A percentile compares a stretch with the other conserved stretches of the same genome.
These are phyloP conservation scores for Rutidosis leptorrhynchoides DNA, from an alignment of 129 eudicot species.

Conservation along the genomic window DNA sequence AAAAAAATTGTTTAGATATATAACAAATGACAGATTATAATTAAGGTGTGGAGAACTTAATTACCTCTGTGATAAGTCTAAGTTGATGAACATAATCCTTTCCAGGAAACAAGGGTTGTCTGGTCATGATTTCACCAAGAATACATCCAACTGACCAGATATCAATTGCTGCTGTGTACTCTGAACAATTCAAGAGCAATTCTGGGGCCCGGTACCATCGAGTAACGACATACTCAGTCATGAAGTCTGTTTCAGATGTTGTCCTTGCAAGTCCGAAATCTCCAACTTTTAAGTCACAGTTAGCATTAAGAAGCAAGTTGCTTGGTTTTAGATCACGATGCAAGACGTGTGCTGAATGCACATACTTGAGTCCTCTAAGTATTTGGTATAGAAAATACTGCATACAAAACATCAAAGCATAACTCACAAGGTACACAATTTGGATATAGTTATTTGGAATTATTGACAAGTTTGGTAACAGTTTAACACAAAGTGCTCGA, in stretches of 20 bases:
- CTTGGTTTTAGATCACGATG: constrained; percentile 94
- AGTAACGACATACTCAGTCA: constrained; percentile 87
- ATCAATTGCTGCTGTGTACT: constrained; percentile 88
- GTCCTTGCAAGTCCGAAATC: constrained; percentile 96
- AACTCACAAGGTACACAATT: background rate
- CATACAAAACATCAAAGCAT: constrained; percentile 22
- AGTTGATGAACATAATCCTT: constrained; percentile 86
- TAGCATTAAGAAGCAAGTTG: constrained; percentile 79
- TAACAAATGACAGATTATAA: too few relatives aligned
- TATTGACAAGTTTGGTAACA: background rate
- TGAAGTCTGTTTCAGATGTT: constrained; percentile 89
- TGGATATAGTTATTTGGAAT: background rate
- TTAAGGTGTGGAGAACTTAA: too few relatives aligned
- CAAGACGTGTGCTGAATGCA: constrained; percentile 85
- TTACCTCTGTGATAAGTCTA: constrained; percentile 87
- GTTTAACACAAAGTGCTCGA: background rate
- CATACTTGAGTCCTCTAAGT: constrained; percentile 79
- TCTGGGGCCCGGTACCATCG: constrained; percentile 97
- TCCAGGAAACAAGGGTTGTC: constrained; percentile 83
- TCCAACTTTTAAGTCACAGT: constrained; percentile 78
- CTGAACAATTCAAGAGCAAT: constrained; percentile 81
- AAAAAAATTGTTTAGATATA: too few relatives aligned
- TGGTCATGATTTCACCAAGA: constrained; percentile 82
- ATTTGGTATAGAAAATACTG: constrained; percentile 88
- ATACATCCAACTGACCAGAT: constrained; percentile 97